Conservation (phyloP, 106 monocot species). For the Dioscorea dumetorum region DNA sequence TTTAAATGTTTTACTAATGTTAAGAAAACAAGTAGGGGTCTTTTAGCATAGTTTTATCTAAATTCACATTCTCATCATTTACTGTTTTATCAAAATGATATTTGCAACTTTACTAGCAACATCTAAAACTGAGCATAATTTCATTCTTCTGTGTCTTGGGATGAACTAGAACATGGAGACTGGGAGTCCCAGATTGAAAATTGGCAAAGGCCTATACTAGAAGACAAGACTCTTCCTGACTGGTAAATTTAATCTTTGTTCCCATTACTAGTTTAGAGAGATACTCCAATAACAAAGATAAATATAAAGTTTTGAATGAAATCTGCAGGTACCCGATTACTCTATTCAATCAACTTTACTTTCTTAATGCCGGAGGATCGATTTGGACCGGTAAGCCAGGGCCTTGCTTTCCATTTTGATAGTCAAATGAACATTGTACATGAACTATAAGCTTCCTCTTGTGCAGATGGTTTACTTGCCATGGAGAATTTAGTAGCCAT, state of each 20-base stretch:
- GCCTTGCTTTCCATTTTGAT: neutral
- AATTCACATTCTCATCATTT: too few relatives aligned
- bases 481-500: neutral
- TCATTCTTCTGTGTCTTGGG: neutral
- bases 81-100: too few relatives aligned
- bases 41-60: too few relatives aligned
- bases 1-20: too few relatives aligned
- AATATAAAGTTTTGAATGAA: neutral
- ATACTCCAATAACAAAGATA: neutral
- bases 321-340: conserved; percentile 30
- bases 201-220: conserved; percentile 32
- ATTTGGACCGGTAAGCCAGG: conserved; percentile 32
- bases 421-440: too few relatives aligned
- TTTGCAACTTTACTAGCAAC: neutral
- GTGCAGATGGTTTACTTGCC: neutral
- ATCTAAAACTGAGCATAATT: neutral
- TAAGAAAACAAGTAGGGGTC: too few relatives aligned
- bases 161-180: conserved; percentile 10
- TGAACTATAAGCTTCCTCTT: neutral
- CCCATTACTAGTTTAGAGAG: neutral
- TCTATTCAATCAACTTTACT: conserved; percentile 44
- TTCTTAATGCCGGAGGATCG: conserved; percentile 34
- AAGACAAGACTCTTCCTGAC: conserved; percentile 28
- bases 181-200: conserved; percentile 35
- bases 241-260: conserved; percentile 9